phyloP scores from a whole-genome alignment of 1,139 yeast species.

The Yamadazyma kanchanaburiensis region DNA sequence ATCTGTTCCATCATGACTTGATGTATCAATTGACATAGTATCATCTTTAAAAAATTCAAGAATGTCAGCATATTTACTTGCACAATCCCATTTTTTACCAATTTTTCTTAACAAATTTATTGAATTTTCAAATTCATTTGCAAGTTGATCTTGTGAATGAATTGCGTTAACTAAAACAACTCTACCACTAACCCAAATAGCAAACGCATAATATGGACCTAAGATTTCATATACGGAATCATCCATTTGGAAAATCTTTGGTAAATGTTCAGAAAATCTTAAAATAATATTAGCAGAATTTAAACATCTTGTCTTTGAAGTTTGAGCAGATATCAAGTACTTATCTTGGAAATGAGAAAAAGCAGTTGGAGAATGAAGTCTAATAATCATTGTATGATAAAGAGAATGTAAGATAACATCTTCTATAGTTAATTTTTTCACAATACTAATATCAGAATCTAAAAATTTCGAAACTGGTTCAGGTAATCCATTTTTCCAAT shows the following conservation, averaged over 20 bases:
- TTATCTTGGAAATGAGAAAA: constrained; percentile 13
- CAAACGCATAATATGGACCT: constrained; percentile 18
- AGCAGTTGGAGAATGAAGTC: constrained; percentile 15
- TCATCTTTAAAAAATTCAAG: constrained; percentile 16
- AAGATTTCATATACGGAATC: constrained; percentile 10
- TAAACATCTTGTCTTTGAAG: constrained; percentile 13
- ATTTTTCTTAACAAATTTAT: constrained; percentile 11
- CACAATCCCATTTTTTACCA: constrained; percentile 15
- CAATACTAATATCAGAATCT: constrained; percentile 4
- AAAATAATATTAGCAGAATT: constrained; percentile 11
- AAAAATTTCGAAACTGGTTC: constrained; percentile 7
- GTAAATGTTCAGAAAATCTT: constrained; percentile 8
- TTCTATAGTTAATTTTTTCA: constrained; percentile 6
- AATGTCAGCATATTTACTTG: constrained; percentile 15
- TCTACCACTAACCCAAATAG: constrained; percentile 18
- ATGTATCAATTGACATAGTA: constrained; percentile 9
- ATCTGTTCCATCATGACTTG: constrained; percentile 10
- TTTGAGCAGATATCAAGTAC: constrained; percentile 11
- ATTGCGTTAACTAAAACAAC: constrained; percentile 14
- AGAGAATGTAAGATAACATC: constrained; percentile 11
- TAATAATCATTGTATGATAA: constrained; percentile 14
- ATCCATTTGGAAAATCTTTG: constrained; percentile 6
- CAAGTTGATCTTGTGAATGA: constrained; percentile 10
- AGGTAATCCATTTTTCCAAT: constrained; percentile 11
- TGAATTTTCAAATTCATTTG: constrained; percentile 12